Evolutionary conservation across 1,139 yeast genomes (phyloP), one percentile per base, ranked within the genome.

Genomic region (Magnusiomyces clavatus): DNA sequence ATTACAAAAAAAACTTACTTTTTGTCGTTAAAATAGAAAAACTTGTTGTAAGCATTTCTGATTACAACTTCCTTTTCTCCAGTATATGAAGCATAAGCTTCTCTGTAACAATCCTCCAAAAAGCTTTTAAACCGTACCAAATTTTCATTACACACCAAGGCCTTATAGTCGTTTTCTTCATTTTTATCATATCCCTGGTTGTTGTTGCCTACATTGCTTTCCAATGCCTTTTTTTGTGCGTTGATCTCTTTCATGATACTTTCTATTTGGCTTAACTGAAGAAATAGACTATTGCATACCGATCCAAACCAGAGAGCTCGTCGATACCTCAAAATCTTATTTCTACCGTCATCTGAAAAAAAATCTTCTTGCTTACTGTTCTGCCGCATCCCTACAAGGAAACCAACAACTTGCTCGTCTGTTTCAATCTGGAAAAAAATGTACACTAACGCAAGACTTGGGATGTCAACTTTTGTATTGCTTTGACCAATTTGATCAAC

Each of bases 251-350:
- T 24, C 31, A 24, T 24, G 8, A 24, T 24, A 24, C 31, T 24
- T 5, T 24, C 31, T 5, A 24, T 24, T 8, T 24, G 31, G 8
- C 8, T 24, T 8, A 24, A 24, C 31, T 45, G 48, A 45, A 45
- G 37, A 34, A 45, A 20, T 17, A 45, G 19, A 20, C 42, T 14
- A 13, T 45, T 45, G 14, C 48, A 45, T 13, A 45, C 42, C 1
- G 48, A 45, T 14, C 36, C 48, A 37, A 45, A 24, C 48, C 48
- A 45, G 14, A 45, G 36, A 2, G 48, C 48, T 2, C 48, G 41
- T 6, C 48, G 41, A 20, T 45, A 45, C 14, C 48, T n/a, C 13
- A 45, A 19, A 13, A 45, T 45, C 16, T 45, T 45, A 19, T 43
- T 43, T 8, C 38, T 36, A 34, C 29, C 17, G 6, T 39, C 20